A percentile compares a stretch with the other conserved stretches of the same genome.
phyloP scores from a whole-genome alignment of 164 flowering plant genomes.

The Aristolochia fimbriata region DNA sequence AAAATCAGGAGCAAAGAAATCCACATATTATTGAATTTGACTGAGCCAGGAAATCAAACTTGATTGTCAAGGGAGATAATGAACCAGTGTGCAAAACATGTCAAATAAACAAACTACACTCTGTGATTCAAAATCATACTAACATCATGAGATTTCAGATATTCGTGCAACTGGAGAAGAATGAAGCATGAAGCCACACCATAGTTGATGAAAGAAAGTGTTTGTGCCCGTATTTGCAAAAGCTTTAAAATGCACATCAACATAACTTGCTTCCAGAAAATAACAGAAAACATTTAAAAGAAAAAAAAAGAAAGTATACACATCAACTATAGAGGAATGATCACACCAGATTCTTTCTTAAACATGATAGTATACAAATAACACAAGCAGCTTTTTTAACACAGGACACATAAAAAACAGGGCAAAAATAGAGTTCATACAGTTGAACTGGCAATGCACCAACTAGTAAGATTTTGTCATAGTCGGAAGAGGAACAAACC shows the following conservation, averaged over 20 bases:
- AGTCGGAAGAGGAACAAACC: too few relatives aligned
- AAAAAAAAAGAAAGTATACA: neutral
- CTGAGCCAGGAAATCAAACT: too few relatives aligned
- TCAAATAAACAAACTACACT: neutral
- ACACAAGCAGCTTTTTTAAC: neutral
- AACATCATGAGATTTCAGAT: slow-evolving; percentile 61
- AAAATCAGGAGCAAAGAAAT: too few relatives aligned
- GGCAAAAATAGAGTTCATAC: neutral
- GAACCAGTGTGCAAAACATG: neutral
- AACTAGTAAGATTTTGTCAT: too few relatives aligned
- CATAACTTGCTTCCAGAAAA: neutral
- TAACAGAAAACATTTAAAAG: neutral
- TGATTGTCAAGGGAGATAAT: too few relatives aligned
- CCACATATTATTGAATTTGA: too few relatives aligned
- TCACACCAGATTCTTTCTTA: neutral
- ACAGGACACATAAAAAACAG: neutral
- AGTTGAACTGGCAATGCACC: too few relatives aligned
- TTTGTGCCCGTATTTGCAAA: slow-evolving; percentile 48
- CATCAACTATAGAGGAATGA: neutral
- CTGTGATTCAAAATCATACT: slow-evolving; percentile 23
- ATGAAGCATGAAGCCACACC: slow-evolving; percentile 75
- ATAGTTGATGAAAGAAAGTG: slow-evolving; percentile 48
- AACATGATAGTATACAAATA: too few relatives aligned
- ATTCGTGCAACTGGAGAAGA: slow-evolving; percentile 55
- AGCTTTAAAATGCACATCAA: neutral